Conservation (phyloP, 2,329 filamentous ascomycete species). For the Cryoendolithus antarcticus region DNA sequence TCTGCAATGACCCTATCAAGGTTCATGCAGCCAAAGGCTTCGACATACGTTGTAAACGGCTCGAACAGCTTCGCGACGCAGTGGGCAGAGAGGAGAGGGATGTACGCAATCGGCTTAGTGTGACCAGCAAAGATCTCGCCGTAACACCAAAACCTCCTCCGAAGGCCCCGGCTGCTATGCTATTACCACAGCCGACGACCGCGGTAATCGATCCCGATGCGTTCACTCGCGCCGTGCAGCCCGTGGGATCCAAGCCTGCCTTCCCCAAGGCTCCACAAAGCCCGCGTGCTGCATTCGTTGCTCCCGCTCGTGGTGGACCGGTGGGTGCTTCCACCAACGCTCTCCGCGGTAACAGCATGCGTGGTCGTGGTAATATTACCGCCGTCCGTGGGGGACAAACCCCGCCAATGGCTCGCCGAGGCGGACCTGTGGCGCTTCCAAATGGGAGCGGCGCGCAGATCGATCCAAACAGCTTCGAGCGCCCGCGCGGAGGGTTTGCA, state of each 20-base stretch:
- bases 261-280: slow-evolving; percentile 6
- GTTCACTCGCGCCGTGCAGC: slow-evolving; percentile 18
- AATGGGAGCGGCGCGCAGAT: slow-evolving; percentile 20
- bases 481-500: slow-evolving; percentile 18
- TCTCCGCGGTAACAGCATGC: slow-evolving; percentile 6
- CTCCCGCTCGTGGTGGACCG: slow-evolving; percentile 7
- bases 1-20: slow-evolving; percentile 37
- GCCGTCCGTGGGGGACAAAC: slow-evolving; percentile 12
- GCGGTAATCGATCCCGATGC: slow-evolving; percentile 35
- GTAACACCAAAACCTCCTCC: slow-evolving; percentile 14
- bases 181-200: slow-evolving; percentile 10
- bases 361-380: slow-evolving; percentile 12
- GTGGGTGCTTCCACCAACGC: slow-evolving; percentile 1
- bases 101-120: slow-evolving; percentile 24
- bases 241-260: slow-evolving; percentile 9
- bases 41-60: slow-evolving; percentile 36
- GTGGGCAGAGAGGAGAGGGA: slow-evolving; percentile 38
- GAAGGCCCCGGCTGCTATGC: slow-evolving; percentile 21
- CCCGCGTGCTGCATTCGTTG: slow-evolving; percentile 5
- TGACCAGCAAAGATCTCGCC: slow-evolving; percentile 15
- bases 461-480: slow-evolving; percentile 25
- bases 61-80: slow-evolving; percentile 38
- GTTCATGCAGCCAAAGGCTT: slow-evolving; percentile 36
- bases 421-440: slow-evolving; percentile 3
- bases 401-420: slow-evolving; percentile 3